Conservation (phyloP, 2,329 filamentous ascomycete species). For the Diaporthe destruens region DNA sequence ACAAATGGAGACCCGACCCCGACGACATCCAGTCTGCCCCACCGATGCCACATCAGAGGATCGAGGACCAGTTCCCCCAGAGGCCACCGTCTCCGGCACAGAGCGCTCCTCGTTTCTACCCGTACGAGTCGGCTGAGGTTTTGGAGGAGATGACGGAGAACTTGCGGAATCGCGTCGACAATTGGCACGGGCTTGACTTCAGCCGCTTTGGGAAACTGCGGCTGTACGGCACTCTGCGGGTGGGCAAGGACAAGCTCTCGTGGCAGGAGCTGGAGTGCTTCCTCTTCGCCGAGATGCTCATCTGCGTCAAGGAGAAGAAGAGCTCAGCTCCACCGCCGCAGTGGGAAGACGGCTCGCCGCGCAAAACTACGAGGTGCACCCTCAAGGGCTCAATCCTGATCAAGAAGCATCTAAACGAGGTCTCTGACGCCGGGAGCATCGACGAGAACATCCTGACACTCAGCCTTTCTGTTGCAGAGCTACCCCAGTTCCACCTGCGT, state of each 20-base stretch:
- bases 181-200: constrained; percentile 98
- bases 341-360: constrained; percentile 73
- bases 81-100: constrained; percentile 71
- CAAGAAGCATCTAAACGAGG: constrained; percentile 95
- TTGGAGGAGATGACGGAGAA: constrained; percentile 89
- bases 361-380: constrained; percentile 82
- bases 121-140: constrained; percentile 81
- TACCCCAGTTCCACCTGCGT: constrained; percentile 93
- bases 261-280: constrained; percentile 99
- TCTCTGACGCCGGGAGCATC: constrained; percentile 75
- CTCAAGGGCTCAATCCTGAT: constrained; percentile 98
- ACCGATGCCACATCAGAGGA: constrained; percentile 58
- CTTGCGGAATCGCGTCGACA: constrained; percentile 89
- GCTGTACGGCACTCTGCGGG: constrained; percentile 88
- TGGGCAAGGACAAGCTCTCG: constrained; percentile 94
- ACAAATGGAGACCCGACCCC: constrained; percentile 87
- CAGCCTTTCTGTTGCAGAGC: constrained; percentile 89
- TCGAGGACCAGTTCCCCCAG: constrained; percentile 65
- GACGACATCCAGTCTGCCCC: constrained; percentile 78
- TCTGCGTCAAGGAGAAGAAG: constrained; percentile 99
- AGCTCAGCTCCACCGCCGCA: constrained; percentile 62
- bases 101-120: constrained; percentile 71
- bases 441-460: constrained; percentile 91
- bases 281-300: constrained; percentile 98
- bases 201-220: constrained; percentile 91